Base-by-base conservation (phyloP, 768 basidiomycete species). In the Russula abietina region DNA sequence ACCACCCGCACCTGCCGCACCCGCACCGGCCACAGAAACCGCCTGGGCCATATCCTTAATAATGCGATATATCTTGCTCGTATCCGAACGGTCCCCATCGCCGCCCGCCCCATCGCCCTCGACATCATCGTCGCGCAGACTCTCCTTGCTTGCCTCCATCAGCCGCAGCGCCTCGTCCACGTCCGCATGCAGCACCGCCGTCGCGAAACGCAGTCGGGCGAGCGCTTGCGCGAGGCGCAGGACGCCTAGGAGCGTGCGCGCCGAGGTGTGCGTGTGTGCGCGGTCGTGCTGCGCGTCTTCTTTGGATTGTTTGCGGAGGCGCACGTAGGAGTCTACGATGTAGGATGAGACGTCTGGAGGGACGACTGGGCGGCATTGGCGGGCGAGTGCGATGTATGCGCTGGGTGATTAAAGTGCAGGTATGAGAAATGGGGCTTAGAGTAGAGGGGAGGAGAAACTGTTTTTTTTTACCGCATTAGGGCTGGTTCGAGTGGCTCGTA, bases 71-170 rank as follows among this genome's bases (percentile, higher is more conserved):
- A 98, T 91, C 75, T 90, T 86, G 72, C 88, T 91, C 62, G 85
- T 79, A 55, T 82, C 79, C 24, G 94, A 92, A 67, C 84, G 83
- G 71, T 99, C 96, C 4, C 79, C 78, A 38, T 88, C 88, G 30
- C 77, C 75, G 32, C 77, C 75, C 24, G 38, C 60, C 32, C 77
- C 77, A 9, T 73, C 75, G 38, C 85, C 87, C 49, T 80, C 80
- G 48, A 88, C 87, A 22, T 84, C 83, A 12, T 92, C 91, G 50
- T 95, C 91, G 59, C 85, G 80, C 68, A 99, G 76, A 70, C 88
- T 92, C 70, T 91, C 89, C 74, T 98, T 99, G 76, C 90, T 93
- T 68, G 91, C 93, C 62, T 94, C 93, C 95, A 99, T 98, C 64
- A 99, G 78, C 43, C 97, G 86, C 65, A 99, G 78, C 2, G 97